Percentiles rank a stretch among this genome's conserved stretches.
phyloP scores from a whole-genome alignment of 805 yeast genomes.

The Teunomyces aglyptinius region DNA sequence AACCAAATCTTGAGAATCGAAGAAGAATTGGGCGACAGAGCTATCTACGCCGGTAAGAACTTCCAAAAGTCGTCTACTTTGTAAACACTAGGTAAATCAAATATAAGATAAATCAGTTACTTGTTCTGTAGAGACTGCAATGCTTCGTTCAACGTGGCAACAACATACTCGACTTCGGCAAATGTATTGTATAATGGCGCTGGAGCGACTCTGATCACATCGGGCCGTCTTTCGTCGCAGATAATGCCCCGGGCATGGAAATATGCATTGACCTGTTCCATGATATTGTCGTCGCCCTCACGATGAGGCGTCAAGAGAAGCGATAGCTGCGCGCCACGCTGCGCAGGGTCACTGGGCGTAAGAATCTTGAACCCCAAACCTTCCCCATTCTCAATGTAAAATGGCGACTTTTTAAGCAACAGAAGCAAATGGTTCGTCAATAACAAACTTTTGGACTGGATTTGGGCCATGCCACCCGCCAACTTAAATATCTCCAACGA shows the following conservation, averaged over 20 bases:
- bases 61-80: slow-evolving; percentile 61
- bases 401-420: slow-evolving; percentile 45
- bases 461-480: slow-evolving; percentile 60
- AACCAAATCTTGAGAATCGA: slow-evolving; percentile 98
- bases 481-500: slow-evolving; percentile 59
- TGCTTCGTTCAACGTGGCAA: slow-evolving; percentile 42
- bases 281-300: slow-evolving; percentile 42
- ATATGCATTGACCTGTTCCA: slow-evolving; percentile 57
- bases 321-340: slow-evolving; percentile 83
- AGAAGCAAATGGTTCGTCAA: slow-evolving; percentile 59
- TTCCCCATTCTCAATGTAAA: slow-evolving; percentile 37
- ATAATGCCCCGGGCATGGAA: slow-evolving; percentile 63
- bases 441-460: slow-evolving; percentile 55
- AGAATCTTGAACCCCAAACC: slow-evolving; percentile 58
- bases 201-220: slow-evolving; percentile 89
- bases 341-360: slow-evolving; percentile 57
- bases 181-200: slow-evolving; percentile 79
- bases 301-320: slow-evolving; percentile 53
- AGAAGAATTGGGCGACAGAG: slow-evolving; percentile 98
- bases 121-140: slow-evolving; percentile 14
- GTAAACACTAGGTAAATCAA: slow-evolving; percentile 19
- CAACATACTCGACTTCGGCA: slow-evolving; percentile 54
- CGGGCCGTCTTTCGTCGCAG: slow-evolving; percentile 87
- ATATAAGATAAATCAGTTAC: background rate
- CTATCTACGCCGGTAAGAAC: slow-evolving; percentile 89